phyloP scores from a whole-genome alignment of 805 yeast species.

The Lachancea fermentati region DNA sequence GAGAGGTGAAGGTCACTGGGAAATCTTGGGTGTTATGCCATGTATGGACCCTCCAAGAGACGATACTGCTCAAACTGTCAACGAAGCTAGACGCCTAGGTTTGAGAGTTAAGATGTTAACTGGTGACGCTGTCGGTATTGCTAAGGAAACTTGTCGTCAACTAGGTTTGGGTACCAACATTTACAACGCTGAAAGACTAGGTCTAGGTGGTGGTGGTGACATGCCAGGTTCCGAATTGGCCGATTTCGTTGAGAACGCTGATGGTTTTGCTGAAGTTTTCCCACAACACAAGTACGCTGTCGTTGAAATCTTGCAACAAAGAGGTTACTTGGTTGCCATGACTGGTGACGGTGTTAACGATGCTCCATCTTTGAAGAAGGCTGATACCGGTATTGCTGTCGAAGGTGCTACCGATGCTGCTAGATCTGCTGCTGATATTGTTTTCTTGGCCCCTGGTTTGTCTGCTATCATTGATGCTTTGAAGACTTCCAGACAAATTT shows the following conservation, averaged over 20 bases:
- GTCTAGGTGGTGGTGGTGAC: slow-evolving; percentile 93
- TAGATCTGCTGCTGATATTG: slow-evolving; percentile 94
- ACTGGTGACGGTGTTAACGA: slow-evolving; percentile 99
- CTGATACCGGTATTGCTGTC: slow-evolving; percentile 95
- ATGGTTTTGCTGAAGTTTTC: slow-evolving; percentile 98
- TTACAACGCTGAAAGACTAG: slow-evolving; percentile 94
- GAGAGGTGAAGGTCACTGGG: slow-evolving; percentile 99
- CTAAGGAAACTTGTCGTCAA: slow-evolving; percentile 97
- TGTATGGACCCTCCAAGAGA: slow-evolving; percentile 99
- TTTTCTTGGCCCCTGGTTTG: slow-evolving; percentile 91
- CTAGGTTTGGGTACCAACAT: slow-evolving; percentile 94
- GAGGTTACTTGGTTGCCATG: slow-evolving; percentile 98
- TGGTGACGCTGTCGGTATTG: slow-evolving; percentile 99
- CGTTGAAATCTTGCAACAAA: slow-evolving; percentile 89
- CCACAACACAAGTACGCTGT: slow-evolving; percentile 96
- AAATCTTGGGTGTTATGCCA: slow-evolving; percentile 96
- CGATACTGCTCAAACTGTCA: slow-evolving; percentile 91
- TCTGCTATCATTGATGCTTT: slow-evolving; percentile 92
- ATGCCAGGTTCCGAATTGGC: slow-evolving; percentile 97
- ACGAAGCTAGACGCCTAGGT: slow-evolving; percentile 88
- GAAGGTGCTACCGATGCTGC: slow-evolving; percentile 98
- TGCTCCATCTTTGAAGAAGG: slow-evolving; percentile 96
- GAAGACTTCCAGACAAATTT: slow-evolving; percentile 93
- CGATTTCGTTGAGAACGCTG: slow-evolving; percentile 95
- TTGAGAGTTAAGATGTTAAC: slow-evolving; percentile 95